A percentile compares a stretch with the other conserved stretches of the same genome.
Evolutionary conservation across 805 yeast species (phyloP).

Genomic region (Lachancea sp.): DNA sequence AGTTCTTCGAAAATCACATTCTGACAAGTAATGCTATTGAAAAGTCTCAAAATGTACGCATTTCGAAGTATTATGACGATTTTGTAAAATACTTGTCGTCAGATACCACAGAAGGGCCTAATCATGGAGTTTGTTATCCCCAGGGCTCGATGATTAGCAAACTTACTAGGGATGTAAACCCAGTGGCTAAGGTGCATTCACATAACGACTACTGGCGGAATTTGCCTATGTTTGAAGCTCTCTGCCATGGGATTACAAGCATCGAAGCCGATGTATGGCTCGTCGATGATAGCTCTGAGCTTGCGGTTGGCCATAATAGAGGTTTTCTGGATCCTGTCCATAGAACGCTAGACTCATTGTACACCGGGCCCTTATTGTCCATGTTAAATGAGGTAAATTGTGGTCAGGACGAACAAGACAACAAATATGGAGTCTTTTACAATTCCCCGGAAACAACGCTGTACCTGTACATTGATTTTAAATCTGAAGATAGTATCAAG

Average conservation of each 20-base stretch:
- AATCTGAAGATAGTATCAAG: constrained; percentile 38
- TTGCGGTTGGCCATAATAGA: constrained; percentile 60
- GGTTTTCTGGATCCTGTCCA: constrained; percentile 37
- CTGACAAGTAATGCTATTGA: neutral
- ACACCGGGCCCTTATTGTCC: constrained; percentile 45
- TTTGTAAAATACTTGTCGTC: constrained; percentile 12
- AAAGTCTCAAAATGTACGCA: neutral
- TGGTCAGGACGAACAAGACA: constrained; percentile 12
- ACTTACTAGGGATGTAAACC: constrained; percentile 24
- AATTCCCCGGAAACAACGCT: constrained; percentile 44
- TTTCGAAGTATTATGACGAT: constrained; percentile 18
- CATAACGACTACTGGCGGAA: constrained; percentile 67
- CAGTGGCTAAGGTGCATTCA: constrained; percentile 42
- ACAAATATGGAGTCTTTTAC: constrained; percentile 34
- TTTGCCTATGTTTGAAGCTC: constrained; percentile 53
- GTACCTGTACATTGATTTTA: constrained; percentile 58
- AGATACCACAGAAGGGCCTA: neutral
- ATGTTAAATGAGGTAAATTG: constrained; percentile 47
- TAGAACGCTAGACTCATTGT: constrained; percentile 44
- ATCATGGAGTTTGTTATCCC: constrained; percentile 12
- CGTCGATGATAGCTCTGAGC: constrained; percentile 33
- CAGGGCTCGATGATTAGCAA: constrained; percentile 16
- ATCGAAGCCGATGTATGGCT: constrained; percentile 66
- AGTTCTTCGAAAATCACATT: constrained; percentile 13
- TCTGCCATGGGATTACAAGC: constrained; percentile 44